phyloP scores from a whole-genome alignment of 169 alveolate genomes.

The Cryptosporidium xiaoi region DNA sequence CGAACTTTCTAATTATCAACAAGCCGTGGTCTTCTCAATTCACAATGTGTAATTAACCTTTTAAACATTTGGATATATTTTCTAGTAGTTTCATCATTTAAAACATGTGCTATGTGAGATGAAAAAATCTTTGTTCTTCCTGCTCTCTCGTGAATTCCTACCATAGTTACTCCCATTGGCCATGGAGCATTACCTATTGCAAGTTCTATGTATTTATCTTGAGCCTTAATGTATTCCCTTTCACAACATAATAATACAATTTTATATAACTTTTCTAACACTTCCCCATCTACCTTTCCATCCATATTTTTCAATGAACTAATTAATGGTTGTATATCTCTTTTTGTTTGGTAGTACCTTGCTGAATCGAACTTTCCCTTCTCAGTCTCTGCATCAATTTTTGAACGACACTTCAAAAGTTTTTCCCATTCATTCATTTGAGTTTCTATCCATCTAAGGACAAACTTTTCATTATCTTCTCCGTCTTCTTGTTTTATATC shows the following conservation, averaged over 20 bases:
- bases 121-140: conserved; percentile 89
- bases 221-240: conserved; percentile 88
- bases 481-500: conserved; percentile 74
- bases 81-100: conserved; percentile 92
- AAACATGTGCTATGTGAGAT: conserved; percentile 90
- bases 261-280: conserved; percentile 78
- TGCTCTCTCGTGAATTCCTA: conserved; percentile 94
- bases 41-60: conserved; percentile 86
- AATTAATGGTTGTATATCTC: conserved; percentile 84
- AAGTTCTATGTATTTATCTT: conserved; percentile 90
- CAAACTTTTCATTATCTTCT: conserved; percentile 80
- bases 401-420: conserved; percentile 73
- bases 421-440: conserved; percentile 86
- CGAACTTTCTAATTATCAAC: not conserved
- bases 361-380: conserved; percentile 79
- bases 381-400: conserved; percentile 78
- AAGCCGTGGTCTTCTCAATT: conserved; percentile 56
- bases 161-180: conserved; percentile 97
- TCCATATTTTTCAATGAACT: conserved; percentile 77
- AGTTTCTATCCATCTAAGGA: conserved; percentile 84
- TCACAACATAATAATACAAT: conserved; percentile 85
- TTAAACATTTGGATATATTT: conserved; percentile 89
- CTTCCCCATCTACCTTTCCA: conserved; percentile 75
- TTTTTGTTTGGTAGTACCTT: conserved; percentile 81
- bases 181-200: conserved; percentile 95